These are phyloP conservation scores for Chytridium lagenaria DNA, from an alignment of 371 early-diverging fungal genomes.

Conservation along the genomic window DNA sequence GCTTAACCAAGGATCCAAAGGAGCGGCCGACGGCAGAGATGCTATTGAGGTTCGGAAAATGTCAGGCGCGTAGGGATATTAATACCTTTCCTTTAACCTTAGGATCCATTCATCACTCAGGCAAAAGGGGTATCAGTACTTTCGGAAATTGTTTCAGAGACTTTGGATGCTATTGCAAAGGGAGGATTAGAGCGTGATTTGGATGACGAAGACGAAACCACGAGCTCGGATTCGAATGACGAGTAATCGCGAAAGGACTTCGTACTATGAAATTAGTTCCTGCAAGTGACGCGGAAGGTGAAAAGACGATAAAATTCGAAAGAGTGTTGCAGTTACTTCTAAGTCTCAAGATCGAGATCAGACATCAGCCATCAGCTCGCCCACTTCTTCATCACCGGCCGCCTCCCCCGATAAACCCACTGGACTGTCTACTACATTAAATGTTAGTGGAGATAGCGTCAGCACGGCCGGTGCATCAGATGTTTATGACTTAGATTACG, in stretches of 20 bases:
- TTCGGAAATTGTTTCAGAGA: constrained; percentile 36
- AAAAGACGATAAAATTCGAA: constrained; percentile 18
- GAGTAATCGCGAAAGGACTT: neutral
- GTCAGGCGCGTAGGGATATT: neutral
- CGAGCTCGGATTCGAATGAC: constrained; percentile 11
- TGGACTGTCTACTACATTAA: too few species aligned
- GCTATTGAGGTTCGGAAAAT: constrained; percentile 47
- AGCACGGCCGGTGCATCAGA: neutral
- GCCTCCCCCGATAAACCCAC: neutral
- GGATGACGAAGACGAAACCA: constrained; percentile 24
- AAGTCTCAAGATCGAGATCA: neutral
- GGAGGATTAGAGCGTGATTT: constrained; percentile 28
- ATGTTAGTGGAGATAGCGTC: too few species aligned
- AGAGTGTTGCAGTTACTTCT: neutral
- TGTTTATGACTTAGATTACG: neutral
- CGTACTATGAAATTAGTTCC: neutral
- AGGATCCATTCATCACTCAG: constrained; percentile 56
- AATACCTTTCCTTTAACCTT: neutral
- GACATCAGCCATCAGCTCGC: neutral
- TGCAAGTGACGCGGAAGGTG: neutral
- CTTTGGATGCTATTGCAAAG: constrained; percentile 41
- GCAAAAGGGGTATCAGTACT: constrained; percentile 38
- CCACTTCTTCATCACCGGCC: constrained; percentile 5
- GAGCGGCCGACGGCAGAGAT: constrained; percentile 59
- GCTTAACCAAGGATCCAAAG: constrained; percentile 64